These are phyloP conservation scores for Penstemon newberryi DNA, from an alignment of 257 asterid genomes.

Conservation along the genomic window DNA sequence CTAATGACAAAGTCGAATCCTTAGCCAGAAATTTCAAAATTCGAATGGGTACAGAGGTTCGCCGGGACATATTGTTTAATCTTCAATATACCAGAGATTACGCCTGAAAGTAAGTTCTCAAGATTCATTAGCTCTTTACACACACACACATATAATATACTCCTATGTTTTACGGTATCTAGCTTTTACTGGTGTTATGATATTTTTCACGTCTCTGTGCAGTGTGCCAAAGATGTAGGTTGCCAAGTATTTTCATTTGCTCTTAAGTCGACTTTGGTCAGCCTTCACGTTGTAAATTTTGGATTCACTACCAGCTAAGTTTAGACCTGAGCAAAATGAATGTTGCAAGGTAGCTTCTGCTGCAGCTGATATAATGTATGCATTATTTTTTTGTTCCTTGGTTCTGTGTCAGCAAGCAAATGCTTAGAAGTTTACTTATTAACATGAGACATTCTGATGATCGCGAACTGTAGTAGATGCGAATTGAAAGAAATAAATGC, in stretches of 20 bases:
- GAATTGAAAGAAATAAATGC: slow-evolving; percentile 12
- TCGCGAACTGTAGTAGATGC: background rate
- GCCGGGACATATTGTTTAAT: slow-evolving; percentile 60
- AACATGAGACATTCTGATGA: slow-evolving; percentile 20
- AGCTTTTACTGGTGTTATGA: slow-evolving; percentile 18
- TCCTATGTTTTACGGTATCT: background rate
- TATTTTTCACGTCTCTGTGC: slow-evolving; percentile 31
- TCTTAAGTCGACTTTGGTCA: background rate
- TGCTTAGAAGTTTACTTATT: slow-evolving; percentile 15
- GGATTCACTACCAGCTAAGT: slow-evolving; percentile 17
- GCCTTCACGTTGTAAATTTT: slow-evolving; percentile 37
- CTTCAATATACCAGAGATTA: slow-evolving; percentile 50
- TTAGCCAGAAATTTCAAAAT: slow-evolving; percentile 48
- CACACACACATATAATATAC: background rate
- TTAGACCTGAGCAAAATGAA: slow-evolving; percentile 26
- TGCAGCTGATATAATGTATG: slow-evolving; percentile 14
- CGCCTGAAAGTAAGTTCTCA: slow-evolving; percentile 41
- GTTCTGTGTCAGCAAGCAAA: slow-evolving; percentile 14
- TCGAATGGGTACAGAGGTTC: slow-evolving; percentile 55
- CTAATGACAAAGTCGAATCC: slow-evolving; percentile 48
- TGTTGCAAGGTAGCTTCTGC: slow-evolving; percentile 27
- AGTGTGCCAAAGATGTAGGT: slow-evolving; percentile 26
- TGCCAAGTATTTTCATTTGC: slow-evolving; percentile 14
- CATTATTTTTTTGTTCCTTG: slow-evolving; percentile 21
- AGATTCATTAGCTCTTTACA: slow-evolving; percentile 14